These are phyloP conservation scores for Phytophthora idaei DNA, from an alignment of 352 stramenopile species.

Conservation along the genomic window DNA sequence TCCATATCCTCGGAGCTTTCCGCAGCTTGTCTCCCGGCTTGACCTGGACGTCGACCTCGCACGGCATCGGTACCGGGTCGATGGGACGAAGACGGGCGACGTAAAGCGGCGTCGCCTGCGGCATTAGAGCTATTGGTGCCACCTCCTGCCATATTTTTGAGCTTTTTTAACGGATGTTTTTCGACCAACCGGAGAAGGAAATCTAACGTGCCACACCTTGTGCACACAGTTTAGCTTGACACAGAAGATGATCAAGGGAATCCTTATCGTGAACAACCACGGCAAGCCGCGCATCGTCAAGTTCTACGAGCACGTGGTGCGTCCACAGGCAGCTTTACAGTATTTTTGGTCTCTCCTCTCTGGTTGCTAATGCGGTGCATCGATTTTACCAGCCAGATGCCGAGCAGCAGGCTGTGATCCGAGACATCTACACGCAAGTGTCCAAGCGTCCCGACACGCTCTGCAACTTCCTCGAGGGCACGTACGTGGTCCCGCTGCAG, in stretches of 20 bases:
- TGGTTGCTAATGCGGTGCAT: background rate
- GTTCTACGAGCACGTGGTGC: conserved; percentile 98
- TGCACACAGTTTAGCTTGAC: conserved; percentile 6
- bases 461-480: conserved; percentile 99
- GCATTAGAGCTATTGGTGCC: background rate
- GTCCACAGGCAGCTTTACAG: conserved; percentile 21
- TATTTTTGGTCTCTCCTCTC: background rate
- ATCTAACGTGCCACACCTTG: background rate
- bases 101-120: conserved; percentile 1
- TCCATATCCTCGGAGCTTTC: conserved; percentile 39
- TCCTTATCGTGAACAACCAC: conserved; percentile 99
- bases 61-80: background rate
- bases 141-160: conserved; percentile 27
- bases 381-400: conserved; percentile 86
- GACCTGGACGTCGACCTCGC: conserved; percentile 4
- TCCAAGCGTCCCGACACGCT: conserved; percentile 97
- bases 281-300: conserved; percentile 98
- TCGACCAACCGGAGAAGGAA: conserved; percentile 8
- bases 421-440: conserved; percentile 99
- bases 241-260: conserved; percentile 96
- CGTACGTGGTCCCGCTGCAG: conserved; percentile 48
- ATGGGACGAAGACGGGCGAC: conserved; percentile 3
- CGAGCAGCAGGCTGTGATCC: conserved; percentile 97
- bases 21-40: background rate
- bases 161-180: conserved; percentile 8